These are phyloP conservation scores for Ensete glaucum DNA, from an alignment of 176 grass and related monocot genomes.

Conservation along the genomic window DNA sequence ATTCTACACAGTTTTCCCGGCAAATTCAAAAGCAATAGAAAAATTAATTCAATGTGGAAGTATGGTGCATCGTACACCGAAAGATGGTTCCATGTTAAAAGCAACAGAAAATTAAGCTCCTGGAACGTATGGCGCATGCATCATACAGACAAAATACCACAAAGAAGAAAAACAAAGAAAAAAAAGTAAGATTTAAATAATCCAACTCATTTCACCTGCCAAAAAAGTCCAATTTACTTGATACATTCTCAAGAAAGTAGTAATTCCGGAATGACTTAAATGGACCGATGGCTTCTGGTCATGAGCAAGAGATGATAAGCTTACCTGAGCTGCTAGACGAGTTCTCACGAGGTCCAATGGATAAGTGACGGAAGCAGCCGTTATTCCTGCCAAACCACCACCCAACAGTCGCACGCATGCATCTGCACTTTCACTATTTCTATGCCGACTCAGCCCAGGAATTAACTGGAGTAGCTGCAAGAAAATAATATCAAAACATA, in stretches of 20 bases:
- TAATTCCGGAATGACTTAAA: background rate
- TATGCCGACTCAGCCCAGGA: constrained; percentile 56
- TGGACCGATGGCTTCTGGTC: background rate
- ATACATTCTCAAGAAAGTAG: too few relatives aligned
- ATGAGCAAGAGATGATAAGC: constrained; percentile 6
- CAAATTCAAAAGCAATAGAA: background rate
- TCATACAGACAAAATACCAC: background rate
- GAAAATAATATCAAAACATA: constrained; percentile 22
- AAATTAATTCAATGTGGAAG: background rate
- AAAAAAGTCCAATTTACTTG: too few relatives aligned
- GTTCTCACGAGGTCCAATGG: constrained; percentile 82
- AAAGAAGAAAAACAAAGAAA: background rate
- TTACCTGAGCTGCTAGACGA: constrained; percentile 86
- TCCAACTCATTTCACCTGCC: too few relatives aligned
- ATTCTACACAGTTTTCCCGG: too few relatives aligned
- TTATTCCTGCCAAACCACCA: constrained; percentile 88
- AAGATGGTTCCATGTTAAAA: too few relatives aligned
- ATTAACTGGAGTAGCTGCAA: constrained; percentile 66
- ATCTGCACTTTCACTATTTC: constrained; percentile 49
- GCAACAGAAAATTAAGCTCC: background rate
- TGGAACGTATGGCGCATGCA: background rate
- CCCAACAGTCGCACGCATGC: constrained; percentile 58
- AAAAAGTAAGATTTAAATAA: background rate
- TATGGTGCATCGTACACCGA: too few relatives aligned
- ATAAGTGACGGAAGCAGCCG: constrained; percentile 83